A percentile compares a stretch with the other conserved stretches of the same genome.
phyloP scores from a whole-genome alignment of 148 eudicot genomes.

The Vaccinium corymbosum region DNA sequence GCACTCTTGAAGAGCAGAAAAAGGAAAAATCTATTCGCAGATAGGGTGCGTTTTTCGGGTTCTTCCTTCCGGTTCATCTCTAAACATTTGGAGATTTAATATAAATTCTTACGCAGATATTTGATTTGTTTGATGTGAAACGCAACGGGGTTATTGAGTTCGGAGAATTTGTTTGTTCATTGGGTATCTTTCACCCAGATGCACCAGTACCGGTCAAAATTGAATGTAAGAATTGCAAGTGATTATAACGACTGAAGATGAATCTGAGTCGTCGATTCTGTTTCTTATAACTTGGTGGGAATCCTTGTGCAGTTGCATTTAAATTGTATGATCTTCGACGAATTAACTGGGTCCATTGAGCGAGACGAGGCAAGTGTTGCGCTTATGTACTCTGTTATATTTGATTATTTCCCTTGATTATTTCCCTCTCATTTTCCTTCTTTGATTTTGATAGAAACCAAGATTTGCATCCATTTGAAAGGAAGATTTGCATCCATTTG shows the following conservation, averaged over 20 bases:
- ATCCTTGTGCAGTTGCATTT: conserved; percentile 60
- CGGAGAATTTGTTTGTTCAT: conserved; percentile 82
- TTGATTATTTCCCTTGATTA: no score
- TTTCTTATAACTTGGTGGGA: neutral
- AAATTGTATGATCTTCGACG: conserved; percentile 65
- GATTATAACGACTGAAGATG: neutral
- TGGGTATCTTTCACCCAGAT: conserved; percentile 78
- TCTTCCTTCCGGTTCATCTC: neutral
- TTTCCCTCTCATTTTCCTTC: no score
- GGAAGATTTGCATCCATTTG: no score
- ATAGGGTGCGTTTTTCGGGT: conserved; percentile 50
- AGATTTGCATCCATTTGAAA: no score
- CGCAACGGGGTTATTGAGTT: conserved; percentile 83
- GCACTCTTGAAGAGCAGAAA: conserved; percentile 81
- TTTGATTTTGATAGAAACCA: no score
- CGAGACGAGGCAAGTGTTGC: conserved; percentile 59
- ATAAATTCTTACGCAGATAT: conserved; percentile 42
- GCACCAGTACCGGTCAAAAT: conserved; percentile 60
- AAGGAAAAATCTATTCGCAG: conserved; percentile 72
- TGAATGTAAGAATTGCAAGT: conserved; percentile 43
- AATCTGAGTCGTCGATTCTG: neutral
- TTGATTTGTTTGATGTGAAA: conserved; percentile 73
- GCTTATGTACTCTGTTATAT: no score
- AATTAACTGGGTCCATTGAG: conserved; percentile 82
- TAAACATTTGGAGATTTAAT: neutral